These are phyloP conservation scores for Piper betle DNA, from an alignment of 164 flowering plant genomes.

Conservation along the genomic window DNA sequence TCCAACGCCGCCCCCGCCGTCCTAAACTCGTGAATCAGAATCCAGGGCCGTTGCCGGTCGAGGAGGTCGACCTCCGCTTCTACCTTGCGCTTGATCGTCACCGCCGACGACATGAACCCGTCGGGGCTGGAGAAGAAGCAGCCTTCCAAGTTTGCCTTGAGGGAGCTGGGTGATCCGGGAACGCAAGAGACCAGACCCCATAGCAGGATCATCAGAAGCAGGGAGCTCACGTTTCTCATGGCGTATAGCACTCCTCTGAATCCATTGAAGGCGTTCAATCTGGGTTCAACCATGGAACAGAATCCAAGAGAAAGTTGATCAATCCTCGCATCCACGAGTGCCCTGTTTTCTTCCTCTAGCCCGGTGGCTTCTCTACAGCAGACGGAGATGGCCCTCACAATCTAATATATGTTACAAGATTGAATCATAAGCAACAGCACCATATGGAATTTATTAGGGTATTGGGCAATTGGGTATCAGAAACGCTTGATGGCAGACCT, in stretches of 20 bases:
- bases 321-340: conserved; percentile 58
- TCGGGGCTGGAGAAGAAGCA: conserved; percentile 52
- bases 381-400: conserved; percentile 53
- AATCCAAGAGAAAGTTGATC: conserved; percentile 39
- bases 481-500: conserved; percentile 26
- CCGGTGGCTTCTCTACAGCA: conserved; percentile 65
- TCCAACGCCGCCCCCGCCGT: conserved; percentile 48
- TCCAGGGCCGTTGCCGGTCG: conserved; percentile 37
- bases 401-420: conserved; percentile 19
- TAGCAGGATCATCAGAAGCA: conserved; percentile 61
- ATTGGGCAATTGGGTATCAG: not conserved
- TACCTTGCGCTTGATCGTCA: conserved; percentile 64
- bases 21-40: conserved; percentile 57
- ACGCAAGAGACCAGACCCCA: conserved; percentile 60
- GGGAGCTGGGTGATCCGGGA: conserved; percentile 39
- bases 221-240: conserved; percentile 71
- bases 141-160: conserved; percentile 32
- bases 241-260: conserved; percentile 86
- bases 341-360: conserved; percentile 75
- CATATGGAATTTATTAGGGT: not conserved
- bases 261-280: conserved; percentile 70
- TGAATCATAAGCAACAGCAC: too few relatives aligned
- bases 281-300: conserved; percentile 56
- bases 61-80: conserved; percentile 43
- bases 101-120: conserved; percentile 52